These are phyloP conservation scores for Dactylellina haptotyla DNA, from an alignment of 2,329 filamentous ascomycete genomes.

Conservation along the genomic window DNA sequence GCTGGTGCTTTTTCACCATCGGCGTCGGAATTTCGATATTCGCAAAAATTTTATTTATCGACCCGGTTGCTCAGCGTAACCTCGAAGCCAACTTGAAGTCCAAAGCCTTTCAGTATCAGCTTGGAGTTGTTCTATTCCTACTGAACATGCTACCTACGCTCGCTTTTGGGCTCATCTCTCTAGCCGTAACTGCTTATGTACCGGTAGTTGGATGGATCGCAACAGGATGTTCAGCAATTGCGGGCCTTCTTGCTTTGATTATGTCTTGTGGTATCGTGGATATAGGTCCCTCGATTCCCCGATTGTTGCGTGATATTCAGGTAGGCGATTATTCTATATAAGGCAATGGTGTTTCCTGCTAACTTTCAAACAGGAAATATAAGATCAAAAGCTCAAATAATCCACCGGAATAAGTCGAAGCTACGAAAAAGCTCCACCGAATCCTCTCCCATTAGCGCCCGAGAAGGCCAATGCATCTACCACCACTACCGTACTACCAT, in stretches of 20 bases:
- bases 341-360: too few species aligned
- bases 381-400: too few species aligned
- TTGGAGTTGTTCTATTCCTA: constrained; percentile 35
- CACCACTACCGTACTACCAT: too few species aligned
- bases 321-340: too few species aligned
- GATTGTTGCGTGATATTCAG: constrained; percentile 25
- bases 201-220: constrained; percentile 46
- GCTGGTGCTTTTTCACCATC: constrained; percentile 50
- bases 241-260: constrained; percentile 28
- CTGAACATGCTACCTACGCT: constrained; percentile 44
- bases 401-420: too few species aligned
- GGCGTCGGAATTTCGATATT: constrained; percentile 43
- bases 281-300: constrained; percentile 45
- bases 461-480: too few species aligned
- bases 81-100: constrained; percentile 38
- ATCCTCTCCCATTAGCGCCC: too few species aligned
- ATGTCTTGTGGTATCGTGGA: constrained; percentile 43
- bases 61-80: constrained; percentile 48
- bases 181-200: constrained; percentile 49
- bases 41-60: constrained; percentile 48
- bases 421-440: too few species aligned
- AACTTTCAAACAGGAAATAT: too few species aligned
- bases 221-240: constrained; percentile 31
- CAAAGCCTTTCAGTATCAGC: constrained; percentile 31
- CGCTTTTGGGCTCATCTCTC: constrained; percentile 41